These are phyloP conservation scores for Alnus rubra DNA, from an alignment of 306 rosid genomes.

Conservation along the genomic window DNA sequence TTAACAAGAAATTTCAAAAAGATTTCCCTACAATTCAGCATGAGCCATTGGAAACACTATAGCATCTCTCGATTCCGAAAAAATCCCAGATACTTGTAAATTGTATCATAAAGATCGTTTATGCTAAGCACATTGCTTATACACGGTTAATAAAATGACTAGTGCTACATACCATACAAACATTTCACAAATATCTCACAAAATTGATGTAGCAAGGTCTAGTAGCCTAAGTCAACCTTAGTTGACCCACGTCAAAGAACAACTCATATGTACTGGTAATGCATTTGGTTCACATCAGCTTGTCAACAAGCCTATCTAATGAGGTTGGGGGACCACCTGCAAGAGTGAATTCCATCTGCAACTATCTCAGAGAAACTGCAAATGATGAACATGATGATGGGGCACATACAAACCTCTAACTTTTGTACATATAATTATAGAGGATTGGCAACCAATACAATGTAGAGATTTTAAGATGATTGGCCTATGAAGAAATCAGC, in stretches of 20 bases:
- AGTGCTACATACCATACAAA: too few relatives aligned
- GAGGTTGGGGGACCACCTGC: not conserved
- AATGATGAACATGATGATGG: constrained; percentile 43
- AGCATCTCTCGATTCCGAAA: too few relatives aligned
- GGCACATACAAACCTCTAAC: not conserved
- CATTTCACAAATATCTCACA: too few relatives aligned
- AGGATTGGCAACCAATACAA: not conserved
- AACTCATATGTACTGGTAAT: not conserved
- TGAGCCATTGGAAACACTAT: too few relatives aligned
- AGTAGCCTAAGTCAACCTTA: too few relatives aligned
- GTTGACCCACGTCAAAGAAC: not conserved
- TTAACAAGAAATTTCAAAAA: too few relatives aligned
- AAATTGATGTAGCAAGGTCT: too few relatives aligned
- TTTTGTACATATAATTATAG: not conserved
- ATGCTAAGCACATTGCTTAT: too few relatives aligned
- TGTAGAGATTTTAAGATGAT: constrained; percentile 18
- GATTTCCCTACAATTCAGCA: too few relatives aligned
- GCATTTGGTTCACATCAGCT: not conserved
- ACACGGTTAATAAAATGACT: too few relatives aligned
- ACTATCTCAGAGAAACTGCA: constrained; percentile 27
- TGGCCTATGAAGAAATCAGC: constrained; percentile 68
- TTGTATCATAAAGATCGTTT: too few relatives aligned
- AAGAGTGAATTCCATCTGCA: not conserved
- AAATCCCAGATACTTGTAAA: too few relatives aligned
- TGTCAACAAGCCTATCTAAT: not conserved